Percentiles rank a stretch among this genome's conserved stretches.
Conservation (phyloP, 2,329 filamentous ascomycete genomes). For the Podosphaera fusca region DNA sequence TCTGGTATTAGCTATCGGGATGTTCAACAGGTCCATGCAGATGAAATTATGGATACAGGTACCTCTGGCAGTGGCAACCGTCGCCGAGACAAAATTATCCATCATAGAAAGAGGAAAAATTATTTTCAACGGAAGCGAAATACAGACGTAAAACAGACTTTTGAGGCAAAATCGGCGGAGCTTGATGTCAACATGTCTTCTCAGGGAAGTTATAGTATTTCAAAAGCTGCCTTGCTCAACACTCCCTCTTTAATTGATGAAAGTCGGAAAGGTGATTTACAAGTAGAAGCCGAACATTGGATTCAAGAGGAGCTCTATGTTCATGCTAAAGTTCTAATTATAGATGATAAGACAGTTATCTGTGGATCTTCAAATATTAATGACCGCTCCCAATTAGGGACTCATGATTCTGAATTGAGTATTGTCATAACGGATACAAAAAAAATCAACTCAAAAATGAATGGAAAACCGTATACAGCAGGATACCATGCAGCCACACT, state of each 20-base stretch:
- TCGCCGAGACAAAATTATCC: constrained; percentile 19
- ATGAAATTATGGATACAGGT: constrained; percentile 57
- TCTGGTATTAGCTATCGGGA: constrained; percentile 70
- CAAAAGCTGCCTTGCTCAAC: constrained; percentile 63
- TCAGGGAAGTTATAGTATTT: constrained; percentile 25
- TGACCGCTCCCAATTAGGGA: constrained; percentile 67
- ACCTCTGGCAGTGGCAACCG: constrained; percentile 21
- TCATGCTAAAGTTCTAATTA: constrained; percentile 75
- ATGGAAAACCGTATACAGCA: constrained; percentile 52
- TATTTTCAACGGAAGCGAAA: constrained; percentile 19
- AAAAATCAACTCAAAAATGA: constrained; percentile 49
- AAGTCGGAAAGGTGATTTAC: constrained; percentile 47
- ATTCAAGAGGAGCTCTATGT: constrained; percentile 94
- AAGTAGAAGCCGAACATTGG: constrained; percentile 67
- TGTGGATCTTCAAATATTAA: constrained; percentile 83
- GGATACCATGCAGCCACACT: constrained; percentile 66
- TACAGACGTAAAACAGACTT: constrained; percentile 26
- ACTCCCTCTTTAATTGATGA: constrained; percentile 42
- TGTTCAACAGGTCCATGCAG: constrained; percentile 67
- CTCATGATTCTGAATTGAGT: constrained; percentile 76
- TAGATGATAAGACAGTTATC: constrained; percentile 65
- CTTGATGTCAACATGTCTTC: constrained; percentile 12
- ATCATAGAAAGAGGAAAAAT: constrained; percentile 13
- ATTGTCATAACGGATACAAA: constrained; percentile 75
- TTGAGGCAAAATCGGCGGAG: constrained; percentile 24